Evolutionary conservation across 2,329 filamentous ascomycete genomes (phyloP), one percentile per base, ranked within the genome.

Genomic region (Alternaria solani): DNA sequence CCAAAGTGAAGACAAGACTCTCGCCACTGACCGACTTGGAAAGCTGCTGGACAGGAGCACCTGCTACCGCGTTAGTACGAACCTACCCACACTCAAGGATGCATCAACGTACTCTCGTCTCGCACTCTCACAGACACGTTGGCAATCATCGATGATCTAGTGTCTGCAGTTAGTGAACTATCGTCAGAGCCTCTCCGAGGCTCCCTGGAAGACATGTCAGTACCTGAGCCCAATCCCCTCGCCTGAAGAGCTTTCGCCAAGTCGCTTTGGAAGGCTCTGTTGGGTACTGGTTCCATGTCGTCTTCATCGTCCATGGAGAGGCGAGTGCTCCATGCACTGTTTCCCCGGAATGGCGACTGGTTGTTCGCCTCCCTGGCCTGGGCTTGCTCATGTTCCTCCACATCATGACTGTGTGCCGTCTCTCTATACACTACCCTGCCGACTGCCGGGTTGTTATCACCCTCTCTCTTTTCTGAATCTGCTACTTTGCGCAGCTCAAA

Each of bases 311-410:
- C n/a, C 7, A 11, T n/a, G 26, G 34, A 38, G 9, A 28, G 12
- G 16, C 14, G 34, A 23, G 49, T 51, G 26, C 49, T 41, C 49
- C 49, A 51, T 16, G 23, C 18, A 41, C 36, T 51, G 18, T 39
- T 38, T 51, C 30, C 20, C 1, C 20, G 20, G 2, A 18, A 30
- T 36, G 46, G 46, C 20, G 32, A 23, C 11, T 25, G 46, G 46
- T 18, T 49, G 34, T n/a, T 36, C 12, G 46, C 20, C 32, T 42
- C 34, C 26, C 26, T 48, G 2, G 36, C 53, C n/a, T 68, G 63
- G 38, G 59, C 63, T 26, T 41, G 61, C 32, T 68, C 65, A 14
- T 20, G 54, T 25, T 39, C 61, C 55, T 68, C 61, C 2, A 65
- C 61, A 1, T 61, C 48, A 3, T 30, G 51, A 32, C 66, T 65